Percentiles rank a stretch among this genome's conserved stretches.
phyloP scores from a whole-genome alignment of 169 alveolate species.

The Plasmodium coatneyi region DNA sequence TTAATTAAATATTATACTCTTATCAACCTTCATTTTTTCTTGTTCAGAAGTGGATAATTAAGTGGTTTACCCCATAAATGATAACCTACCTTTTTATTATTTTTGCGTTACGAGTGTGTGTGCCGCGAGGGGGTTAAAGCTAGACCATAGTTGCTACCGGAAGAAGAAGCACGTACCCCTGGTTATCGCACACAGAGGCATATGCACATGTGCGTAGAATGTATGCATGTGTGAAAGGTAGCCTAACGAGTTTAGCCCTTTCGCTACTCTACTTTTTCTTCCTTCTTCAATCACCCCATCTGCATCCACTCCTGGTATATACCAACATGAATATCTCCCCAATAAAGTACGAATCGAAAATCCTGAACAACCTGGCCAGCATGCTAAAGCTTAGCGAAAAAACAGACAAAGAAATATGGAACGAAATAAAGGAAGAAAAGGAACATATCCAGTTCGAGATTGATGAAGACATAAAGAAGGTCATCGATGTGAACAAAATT shows the following conservation, averaged over 20 bases:
- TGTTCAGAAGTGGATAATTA: neutral
- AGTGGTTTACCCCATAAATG: neutral
- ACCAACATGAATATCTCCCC: conserved; percentile 55
- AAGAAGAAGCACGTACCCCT: neutral
- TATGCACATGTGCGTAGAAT: neutral
- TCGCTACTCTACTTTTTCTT: neutral
- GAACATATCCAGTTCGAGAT: conserved; percentile 13
- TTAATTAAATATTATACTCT: neutral
- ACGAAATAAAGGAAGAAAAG: conserved; percentile 44
- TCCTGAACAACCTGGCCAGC: conserved; percentile 38
- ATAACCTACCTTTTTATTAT: neutral
- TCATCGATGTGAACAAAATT: conserved; percentile 52
- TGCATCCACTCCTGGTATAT: neutral
- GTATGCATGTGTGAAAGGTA: neutral
- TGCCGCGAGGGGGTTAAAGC: neutral
- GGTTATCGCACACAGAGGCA: neutral
- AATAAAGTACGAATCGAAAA: conserved; percentile 54
- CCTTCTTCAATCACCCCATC: neutral
- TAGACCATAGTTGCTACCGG: neutral
- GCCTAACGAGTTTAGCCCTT: neutral
- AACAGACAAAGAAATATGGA: conserved; percentile 38
- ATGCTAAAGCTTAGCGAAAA: conserved; percentile 65
- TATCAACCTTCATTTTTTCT: neutral
- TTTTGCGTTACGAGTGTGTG: neutral
- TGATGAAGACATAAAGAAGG: conserved; percentile 66